These are phyloP conservation scores for Trichoderma sp. DNA, from an alignment of 2,329 filamentous ascomycete species.

Conservation along the genomic window DNA sequence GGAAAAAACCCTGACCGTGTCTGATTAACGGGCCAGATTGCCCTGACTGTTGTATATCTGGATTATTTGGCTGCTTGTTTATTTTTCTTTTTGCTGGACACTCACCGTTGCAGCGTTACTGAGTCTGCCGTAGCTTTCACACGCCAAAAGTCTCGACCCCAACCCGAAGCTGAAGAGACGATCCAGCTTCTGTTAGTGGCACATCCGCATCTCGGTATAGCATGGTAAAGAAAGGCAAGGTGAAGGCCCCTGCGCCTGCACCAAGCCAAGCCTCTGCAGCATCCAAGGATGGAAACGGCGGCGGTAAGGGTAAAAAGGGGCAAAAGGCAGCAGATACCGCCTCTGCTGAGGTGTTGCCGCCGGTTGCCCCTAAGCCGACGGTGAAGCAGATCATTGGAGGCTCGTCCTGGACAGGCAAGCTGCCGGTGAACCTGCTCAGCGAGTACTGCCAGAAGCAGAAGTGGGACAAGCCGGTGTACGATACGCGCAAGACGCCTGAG, in stretches of 20 bases:
- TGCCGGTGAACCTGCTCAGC: constrained; percentile 89
- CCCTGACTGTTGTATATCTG: background rate
- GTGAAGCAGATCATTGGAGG: constrained; percentile 87
- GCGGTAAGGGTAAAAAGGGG: constrained; percentile 48
- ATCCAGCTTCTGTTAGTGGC: background rate
- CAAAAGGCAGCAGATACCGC: constrained; percentile 39
- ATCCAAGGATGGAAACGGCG: constrained; percentile 50
- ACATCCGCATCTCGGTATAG: constrained; percentile 22
- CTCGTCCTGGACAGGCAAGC: constrained; percentile 94
- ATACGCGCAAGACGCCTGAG: constrained; percentile 72
- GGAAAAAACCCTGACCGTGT: background rate
- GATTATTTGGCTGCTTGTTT: background rate
- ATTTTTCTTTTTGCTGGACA: background rate
- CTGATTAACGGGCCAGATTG: background rate
- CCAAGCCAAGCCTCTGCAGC: constrained; percentile 34
- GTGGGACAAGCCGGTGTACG: constrained; percentile 94
- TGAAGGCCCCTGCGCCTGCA: constrained; percentile 49
- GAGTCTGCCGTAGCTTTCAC: background rate
- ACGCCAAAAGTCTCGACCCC: background rate
- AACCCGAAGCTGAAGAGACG: background rate
- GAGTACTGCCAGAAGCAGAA: constrained; percentile 96
- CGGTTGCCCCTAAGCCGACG: constrained; percentile 61
- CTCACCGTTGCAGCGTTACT: background rate
- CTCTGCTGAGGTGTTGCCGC: constrained; percentile 41
- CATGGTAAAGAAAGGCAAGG: constrained; percentile 61